Evolutionary conservation across 2,329 filamentous ascomycete species (phyloP).

Genomic region (Phialocephala sp.): DNA sequence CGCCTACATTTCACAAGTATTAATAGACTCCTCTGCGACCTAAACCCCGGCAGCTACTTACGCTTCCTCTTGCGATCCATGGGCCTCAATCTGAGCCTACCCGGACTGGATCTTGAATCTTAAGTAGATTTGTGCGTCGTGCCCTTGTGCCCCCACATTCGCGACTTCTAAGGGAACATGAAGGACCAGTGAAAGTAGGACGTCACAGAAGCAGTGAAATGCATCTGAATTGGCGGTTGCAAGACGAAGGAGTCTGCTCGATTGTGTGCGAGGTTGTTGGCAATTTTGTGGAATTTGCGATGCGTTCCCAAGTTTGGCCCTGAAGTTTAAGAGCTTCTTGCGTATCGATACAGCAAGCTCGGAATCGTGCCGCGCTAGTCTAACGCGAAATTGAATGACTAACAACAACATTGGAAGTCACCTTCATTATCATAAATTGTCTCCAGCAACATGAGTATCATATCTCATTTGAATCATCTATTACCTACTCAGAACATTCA

Average conservation of each 20-base stretch:
- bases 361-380: slow-evolving; percentile 10
- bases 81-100: slow-evolving; percentile 42
- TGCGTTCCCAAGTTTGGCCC: slow-evolving; percentile 15
- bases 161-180: slow-evolving; percentile 43
- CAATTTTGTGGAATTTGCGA: slow-evolving; percentile 16
- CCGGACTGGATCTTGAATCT: slow-evolving; percentile 29
- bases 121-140: slow-evolving; percentile 35
- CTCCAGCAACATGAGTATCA: not conserved
- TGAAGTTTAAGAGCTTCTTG: slow-evolving; percentile 11
- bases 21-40: slow-evolving; percentile 24
- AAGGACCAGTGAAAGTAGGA: slow-evolving; percentile 41
- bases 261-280: slow-evolving; percentile 22
- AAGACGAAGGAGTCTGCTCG: slow-evolving; percentile 21
- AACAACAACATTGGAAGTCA: not conserved
- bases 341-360: slow-evolving; percentile 14
- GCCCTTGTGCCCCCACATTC: slow-evolving; percentile 45
- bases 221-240: slow-evolving; percentile 43
- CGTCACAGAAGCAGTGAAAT: slow-evolving; percentile 42
- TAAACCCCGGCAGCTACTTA: slow-evolving; percentile 44
- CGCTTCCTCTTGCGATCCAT: slow-evolving; percentile 73
- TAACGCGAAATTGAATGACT: slow-evolving; percentile 1
- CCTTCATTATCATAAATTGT: not conserved
- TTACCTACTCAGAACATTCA: not conserved
- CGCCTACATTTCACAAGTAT: slow-evolving; percentile 60
- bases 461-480: not conserved